Evolutionary conservation across 768 basidiomycete species (phyloP).

Genomic region (Obba rivulosa): DNA sequence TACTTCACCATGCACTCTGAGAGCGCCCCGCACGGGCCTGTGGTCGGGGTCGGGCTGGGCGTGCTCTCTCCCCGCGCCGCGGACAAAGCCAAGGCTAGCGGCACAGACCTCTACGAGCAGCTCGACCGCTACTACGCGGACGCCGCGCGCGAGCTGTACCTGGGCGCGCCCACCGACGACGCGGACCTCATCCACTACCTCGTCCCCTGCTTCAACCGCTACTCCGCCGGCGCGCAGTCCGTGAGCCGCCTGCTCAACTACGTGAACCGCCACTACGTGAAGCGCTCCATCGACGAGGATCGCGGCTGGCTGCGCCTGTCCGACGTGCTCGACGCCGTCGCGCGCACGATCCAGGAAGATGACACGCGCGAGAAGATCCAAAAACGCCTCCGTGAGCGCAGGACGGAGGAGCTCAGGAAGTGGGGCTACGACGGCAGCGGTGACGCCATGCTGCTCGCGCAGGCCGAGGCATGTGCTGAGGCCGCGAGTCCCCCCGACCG

Average conservation of each 20-base stretch:
- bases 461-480: slow-evolving; percentile 68
- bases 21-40: slow-evolving; percentile 19
- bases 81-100: slow-evolving; percentile 36
- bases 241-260: slow-evolving; percentile 74
- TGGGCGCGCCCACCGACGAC: slow-evolving; percentile 65
- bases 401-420: slow-evolving; percentile 57
- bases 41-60: slow-evolving; percentile 6
- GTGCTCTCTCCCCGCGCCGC: slow-evolving; percentile 8
- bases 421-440: slow-evolving; percentile 64
- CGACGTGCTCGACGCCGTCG: slow-evolving; percentile 59
- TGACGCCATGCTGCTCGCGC: slow-evolving; percentile 39
- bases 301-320: slow-evolving; percentile 68
- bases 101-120: slow-evolving; percentile 67
- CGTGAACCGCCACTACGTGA: slow-evolving; percentile 65
- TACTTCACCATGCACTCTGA: slow-evolving; percentile 51
- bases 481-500: slow-evolving; percentile 67
- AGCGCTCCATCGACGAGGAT: slow-evolving; percentile 74
- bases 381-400: slow-evolving; percentile 51
- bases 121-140: slow-evolving; percentile 69
- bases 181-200: slow-evolving; percentile 63
- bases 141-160: slow-evolving; percentile 52
- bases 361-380: slow-evolving; percentile 60
- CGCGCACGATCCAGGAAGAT: slow-evolving; percentile 42
- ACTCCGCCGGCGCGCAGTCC: slow-evolving; percentile 58
- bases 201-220: slow-evolving; percentile 67